Evolutionary conservation across 1,284 basidiomycete genomes (phyloP).

Genomic region (Cutaneotrichosporon sp.): DNA sequence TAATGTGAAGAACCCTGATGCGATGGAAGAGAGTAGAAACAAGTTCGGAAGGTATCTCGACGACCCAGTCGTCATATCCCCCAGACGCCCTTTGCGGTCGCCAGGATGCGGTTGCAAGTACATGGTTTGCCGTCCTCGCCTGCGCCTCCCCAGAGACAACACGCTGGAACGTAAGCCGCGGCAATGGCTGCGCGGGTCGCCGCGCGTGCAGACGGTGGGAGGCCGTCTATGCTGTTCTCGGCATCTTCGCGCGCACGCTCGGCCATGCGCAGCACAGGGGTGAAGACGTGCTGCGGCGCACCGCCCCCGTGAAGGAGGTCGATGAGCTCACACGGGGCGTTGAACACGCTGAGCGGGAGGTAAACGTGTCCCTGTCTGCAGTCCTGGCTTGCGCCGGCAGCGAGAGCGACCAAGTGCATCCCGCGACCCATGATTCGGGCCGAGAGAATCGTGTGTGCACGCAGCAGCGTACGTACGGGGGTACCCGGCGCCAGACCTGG

Average conservation of each 20-base stretch:
- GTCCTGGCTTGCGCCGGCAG: constrained; percentile 48
- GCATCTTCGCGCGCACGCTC: constrained; percentile 27
- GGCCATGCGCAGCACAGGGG: constrained; percentile 22
- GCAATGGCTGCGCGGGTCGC: constrained; percentile 45
- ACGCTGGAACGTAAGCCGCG: constrained; percentile 4
- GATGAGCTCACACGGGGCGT: constrained; percentile 18
- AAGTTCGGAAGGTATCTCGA: too few relatives aligned
- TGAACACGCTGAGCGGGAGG: constrained; percentile 43
- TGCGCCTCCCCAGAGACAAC: neutral
- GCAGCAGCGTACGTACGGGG: constrained; percentile 2
- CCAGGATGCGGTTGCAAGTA: neutral
- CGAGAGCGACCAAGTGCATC: constrained; percentile 50
- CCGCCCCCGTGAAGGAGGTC: constrained; percentile 2
- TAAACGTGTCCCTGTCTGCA: constrained; percentile 45
- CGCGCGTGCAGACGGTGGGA: constrained; percentile 41
- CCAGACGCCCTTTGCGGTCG: neutral
- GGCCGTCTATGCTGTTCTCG: constrained; percentile 29
- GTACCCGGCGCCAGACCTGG: neutral
- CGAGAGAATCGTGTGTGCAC: constrained; percentile 1
- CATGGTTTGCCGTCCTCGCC: neutral
- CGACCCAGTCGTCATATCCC: too few relatives aligned
- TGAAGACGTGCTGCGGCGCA: constrained; percentile 7
- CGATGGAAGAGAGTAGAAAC: too few relatives aligned
- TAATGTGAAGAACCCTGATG: too few relatives aligned
- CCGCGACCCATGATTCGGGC: constrained; percentile 49